phyloP scores from a whole-genome alignment of 129 eudicot genomes.

The Erigeron canadensis region DNA sequence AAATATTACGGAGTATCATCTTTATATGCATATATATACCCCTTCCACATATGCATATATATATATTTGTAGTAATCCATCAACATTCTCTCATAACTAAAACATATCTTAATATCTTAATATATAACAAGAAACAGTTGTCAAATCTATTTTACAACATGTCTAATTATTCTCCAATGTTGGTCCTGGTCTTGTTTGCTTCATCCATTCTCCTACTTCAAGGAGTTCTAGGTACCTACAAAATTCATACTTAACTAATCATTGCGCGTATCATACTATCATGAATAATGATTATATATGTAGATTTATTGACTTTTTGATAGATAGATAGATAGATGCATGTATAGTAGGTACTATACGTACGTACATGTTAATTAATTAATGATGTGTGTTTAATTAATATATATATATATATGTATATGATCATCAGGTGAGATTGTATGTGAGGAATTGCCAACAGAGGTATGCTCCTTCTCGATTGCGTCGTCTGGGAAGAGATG shows the following conservation, averaged over 20 bases:
- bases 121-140: not conserved
- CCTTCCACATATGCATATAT: not conserved
- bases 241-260: not conserved
- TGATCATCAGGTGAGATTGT: constrained; percentile 42
- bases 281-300: not conserved
- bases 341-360: no score
- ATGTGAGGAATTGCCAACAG: constrained; percentile 52
- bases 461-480: constrained; percentile 54
- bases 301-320: not conserved
- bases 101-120: no score
- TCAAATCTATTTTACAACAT: no score
- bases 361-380: no score
- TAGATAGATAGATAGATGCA: not conserved
- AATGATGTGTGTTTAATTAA: not conserved
- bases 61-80: no score
- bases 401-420: no score
- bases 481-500: constrained; percentile 88
- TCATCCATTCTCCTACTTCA: constrained; percentile 41
- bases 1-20: no score
- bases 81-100: not conserved
- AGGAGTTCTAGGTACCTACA: constrained; percentile 43
- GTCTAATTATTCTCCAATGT: constrained; percentile 39
- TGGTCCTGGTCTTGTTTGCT: constrained; percentile 40
- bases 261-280: no score
- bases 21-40: not conserved